Conservation (phyloP, 2,329 filamentous ascomycete genomes). For the Colletotrichum sp. region DNA sequence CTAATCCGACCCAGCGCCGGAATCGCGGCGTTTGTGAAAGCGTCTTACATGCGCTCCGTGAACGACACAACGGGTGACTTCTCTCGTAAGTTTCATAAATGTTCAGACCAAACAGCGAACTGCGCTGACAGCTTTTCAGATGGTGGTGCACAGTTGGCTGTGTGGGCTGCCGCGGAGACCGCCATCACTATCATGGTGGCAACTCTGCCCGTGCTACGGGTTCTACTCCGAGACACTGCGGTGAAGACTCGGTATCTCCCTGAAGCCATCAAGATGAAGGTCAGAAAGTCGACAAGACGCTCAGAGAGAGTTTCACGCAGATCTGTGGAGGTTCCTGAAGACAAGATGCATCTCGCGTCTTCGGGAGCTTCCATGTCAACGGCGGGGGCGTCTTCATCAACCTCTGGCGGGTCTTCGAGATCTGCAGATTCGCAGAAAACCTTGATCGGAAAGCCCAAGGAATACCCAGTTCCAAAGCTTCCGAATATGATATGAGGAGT, state of each 20-base stretch:
- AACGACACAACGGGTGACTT: slow-evolving; percentile 13
- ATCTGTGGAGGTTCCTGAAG: not conserved
- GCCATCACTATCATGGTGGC: slow-evolving; percentile 38
- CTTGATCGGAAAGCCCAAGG: not conserved
- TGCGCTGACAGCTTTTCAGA: slow-evolving; percentile 25
- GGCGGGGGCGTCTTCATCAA: not conserved
- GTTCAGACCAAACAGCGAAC: not conserved
- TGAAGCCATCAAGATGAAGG: slow-evolving; percentile 2
- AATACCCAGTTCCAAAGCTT: not conserved
- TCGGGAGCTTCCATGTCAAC: slow-evolving; percentile 10
- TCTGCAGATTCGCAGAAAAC: slow-evolving; percentile 3
- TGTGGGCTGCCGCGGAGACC: slow-evolving; percentile 30
- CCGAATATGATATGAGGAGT: not conserved
- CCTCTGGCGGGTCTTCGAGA: not conserved
- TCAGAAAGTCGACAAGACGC: not conserved
- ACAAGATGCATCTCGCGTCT: not conserved
- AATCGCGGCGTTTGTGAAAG: slow-evolving; percentile 21
- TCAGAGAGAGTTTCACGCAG: not conserved
- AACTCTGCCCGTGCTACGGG: slow-evolving; percentile 33
- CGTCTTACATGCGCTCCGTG: slow-evolving; percentile 14
- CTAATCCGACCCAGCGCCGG: slow-evolving; percentile 17
- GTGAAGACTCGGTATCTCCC: slow-evolving; percentile 3
- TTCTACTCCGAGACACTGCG: slow-evolving; percentile 8
- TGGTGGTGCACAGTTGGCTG: slow-evolving; percentile 8
- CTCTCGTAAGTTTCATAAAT: not conserved